Evolutionary conservation across 2,329 filamentous ascomycete species (phyloP).

Genomic region (Ceratocystis variospora): DNA sequence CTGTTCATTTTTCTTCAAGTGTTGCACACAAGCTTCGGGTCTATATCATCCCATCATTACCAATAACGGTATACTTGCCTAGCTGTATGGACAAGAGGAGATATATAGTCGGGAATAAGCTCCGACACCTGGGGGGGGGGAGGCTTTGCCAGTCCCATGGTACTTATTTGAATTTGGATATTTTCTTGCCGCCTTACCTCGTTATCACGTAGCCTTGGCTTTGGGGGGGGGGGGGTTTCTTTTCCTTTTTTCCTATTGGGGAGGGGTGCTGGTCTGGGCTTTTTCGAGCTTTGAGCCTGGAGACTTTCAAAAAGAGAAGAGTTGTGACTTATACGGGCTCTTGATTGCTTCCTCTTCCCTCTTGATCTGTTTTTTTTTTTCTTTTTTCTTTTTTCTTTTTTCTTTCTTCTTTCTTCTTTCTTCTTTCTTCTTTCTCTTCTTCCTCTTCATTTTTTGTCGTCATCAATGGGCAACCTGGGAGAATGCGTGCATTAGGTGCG

Average conservation of each 20-base stretch:
- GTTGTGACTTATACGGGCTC: background rate
- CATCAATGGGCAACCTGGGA: background rate
- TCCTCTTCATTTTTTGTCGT: background rate
- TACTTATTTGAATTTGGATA: background rate
- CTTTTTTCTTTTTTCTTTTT: background rate
- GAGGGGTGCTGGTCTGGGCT: background rate
- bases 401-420: background rate
- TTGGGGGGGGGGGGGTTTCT: too few species aligned
- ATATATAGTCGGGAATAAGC: background rate
- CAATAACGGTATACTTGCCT: background rate
- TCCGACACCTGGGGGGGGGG: background rate
- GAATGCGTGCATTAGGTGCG: background rate
- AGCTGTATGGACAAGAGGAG: background rate
- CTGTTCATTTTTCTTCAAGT: background rate
- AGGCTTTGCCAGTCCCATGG: background rate
- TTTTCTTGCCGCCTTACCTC: background rate
- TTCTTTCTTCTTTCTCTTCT: background rate
- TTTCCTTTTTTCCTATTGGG: too few species aligned
- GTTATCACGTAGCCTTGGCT: background rate
- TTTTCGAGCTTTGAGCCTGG: background rate
- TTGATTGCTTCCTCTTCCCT: background rate
- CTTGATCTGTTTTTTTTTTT: background rate
- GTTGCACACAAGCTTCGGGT: background rate
- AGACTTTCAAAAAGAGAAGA: background rate
- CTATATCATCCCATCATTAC: conserved; percentile 2